A percentile compares a stretch with the other conserved stretches of the same genome.
phyloP scores from a whole-genome alignment of 495 filamentous ascomycete genomes.

The Daldinia childiae region DNA sequence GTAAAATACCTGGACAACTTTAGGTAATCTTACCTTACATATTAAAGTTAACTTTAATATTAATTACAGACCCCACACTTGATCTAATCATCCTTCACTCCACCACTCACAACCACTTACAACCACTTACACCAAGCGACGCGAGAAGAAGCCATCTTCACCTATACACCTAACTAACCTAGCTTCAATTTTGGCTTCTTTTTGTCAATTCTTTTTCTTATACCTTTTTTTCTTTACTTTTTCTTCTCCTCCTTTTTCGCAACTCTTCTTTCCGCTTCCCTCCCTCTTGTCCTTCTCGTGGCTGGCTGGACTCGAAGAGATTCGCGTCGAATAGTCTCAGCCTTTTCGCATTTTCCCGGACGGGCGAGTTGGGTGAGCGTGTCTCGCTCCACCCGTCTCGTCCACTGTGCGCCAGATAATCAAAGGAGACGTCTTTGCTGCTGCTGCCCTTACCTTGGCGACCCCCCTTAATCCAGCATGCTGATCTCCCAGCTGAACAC shows the following conservation, averaged over 20 bases:
- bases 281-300: background rate
- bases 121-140: background rate
- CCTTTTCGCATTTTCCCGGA: constrained; percentile 13
- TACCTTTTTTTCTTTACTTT: background rate
- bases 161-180: constrained; percentile 9
- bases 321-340: constrained; percentile 18
- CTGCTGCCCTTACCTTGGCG: constrained; percentile 19
- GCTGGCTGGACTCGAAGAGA: constrained; percentile 14
- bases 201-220: background rate
- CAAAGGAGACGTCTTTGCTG: constrained; percentile 12
- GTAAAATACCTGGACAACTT: background rate
- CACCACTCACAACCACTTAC: too few species aligned
- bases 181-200: constrained; percentile 13
- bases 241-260: background rate
- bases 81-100: constrained; percentile 22
- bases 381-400: constrained; percentile 16
- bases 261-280: background rate
- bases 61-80: constrained; percentile 23
- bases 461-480: constrained; percentile 40
- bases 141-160: background rate
- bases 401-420: constrained; percentile 8
- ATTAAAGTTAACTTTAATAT: background rate
- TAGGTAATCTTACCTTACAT: constrained; percentile 2
- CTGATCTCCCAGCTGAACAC: constrained; percentile 36
- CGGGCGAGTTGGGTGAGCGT: constrained; percentile 20